Evolutionary conservation across 495 filamentous ascomycete genomes (phyloP), one percentile per base, ranked within the genome.

Genomic region (Delitschia confertaspora): DNA sequence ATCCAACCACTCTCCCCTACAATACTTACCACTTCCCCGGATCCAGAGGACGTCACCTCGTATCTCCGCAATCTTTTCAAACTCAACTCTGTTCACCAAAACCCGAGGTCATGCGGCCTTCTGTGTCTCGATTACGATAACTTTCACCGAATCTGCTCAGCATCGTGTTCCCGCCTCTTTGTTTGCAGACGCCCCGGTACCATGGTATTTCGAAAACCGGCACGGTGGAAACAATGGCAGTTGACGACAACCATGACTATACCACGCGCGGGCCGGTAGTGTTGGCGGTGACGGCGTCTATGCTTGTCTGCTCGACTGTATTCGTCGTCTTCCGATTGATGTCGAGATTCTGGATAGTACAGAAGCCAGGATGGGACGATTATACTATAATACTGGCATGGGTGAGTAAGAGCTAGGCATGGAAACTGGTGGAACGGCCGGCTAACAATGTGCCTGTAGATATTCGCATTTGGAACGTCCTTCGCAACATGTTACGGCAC

Each of bases 361-460:
- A 74, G 48, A 75, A 66, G 42, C 61, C 88, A 10, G 72, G 70
- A 21, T 68, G 69, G 59, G 85, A 94, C 60, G 89, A 96, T 65
- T 86, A 84, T 65, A 72, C 84, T 53, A 93, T 96, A 48, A 58
- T 87, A 17, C 30, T 86, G 44, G 86, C 88, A 49, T 95, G 85
- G 88, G 71, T 86, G 67, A 51, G 68, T 65, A 13, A 18, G 10
- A 51, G 3, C 22, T 16, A 4, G 11, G 4, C 11, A 40, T 18
- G 4, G 6, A 3, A 23, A 21, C 35, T 11, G 18, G n/a, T n/a
- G n/a, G n/a, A n/a, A n/a, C n/a, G n/a, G n/a, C n/a, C n/a, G n/a
- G n/a, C n/a, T n/a, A n/a, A n/a, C n/a, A n/a, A n/a, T n/a, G n/a
- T n/a, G n/a, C n/a, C n/a, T 45, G 14, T 50, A 82, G 78, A 25